These are phyloP conservation scores for Raphanus raphanistrum DNA, from an alignment of 345 rosid species.

Conservation along the genomic window DNA sequence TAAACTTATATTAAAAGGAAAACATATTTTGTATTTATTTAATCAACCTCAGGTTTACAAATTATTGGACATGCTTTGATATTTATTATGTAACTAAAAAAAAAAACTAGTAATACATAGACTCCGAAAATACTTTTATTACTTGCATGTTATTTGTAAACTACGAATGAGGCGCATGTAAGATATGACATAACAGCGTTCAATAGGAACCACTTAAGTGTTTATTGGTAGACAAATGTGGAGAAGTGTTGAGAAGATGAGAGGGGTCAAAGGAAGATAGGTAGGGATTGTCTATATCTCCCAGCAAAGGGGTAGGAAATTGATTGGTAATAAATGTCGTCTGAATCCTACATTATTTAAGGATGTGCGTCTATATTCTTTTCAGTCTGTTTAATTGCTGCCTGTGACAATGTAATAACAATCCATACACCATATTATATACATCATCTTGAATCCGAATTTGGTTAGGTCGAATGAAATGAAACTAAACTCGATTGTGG, in stretches of 20 bases:
- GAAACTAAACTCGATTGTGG: no score
- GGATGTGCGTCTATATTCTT: conserved; percentile 21
- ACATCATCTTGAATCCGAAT: no score
- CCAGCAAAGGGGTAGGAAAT: conserved; percentile 37
- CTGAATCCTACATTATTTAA: conserved; percentile 26
- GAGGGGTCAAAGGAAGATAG: conserved; percentile 22
- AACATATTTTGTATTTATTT: not conserved
- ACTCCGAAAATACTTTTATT: not conserved
- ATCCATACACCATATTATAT: not conserved
- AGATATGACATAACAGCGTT: not conserved
- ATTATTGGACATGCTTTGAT: not conserved
- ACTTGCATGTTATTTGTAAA: not conserved
- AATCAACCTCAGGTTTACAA: not conserved
- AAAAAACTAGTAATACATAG: not conserved
- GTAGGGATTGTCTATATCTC: conserved; percentile 36
- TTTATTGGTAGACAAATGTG: conserved; percentile 9
- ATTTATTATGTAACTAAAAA: not conserved
- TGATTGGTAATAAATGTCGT: conserved; percentile 40
- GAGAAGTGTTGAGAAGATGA: conserved; percentile 28
- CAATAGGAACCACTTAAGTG: not conserved
- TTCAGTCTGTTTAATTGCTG: conserved; percentile 19
- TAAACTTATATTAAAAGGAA: not conserved
- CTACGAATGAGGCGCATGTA: not conserved
- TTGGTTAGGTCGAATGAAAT: no score
- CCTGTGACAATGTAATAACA: conserved; percentile 20